Conservation (phyloP, 2,329 filamentous ascomycete genomes). For the Sarocladiaceae sp. region DNA sequence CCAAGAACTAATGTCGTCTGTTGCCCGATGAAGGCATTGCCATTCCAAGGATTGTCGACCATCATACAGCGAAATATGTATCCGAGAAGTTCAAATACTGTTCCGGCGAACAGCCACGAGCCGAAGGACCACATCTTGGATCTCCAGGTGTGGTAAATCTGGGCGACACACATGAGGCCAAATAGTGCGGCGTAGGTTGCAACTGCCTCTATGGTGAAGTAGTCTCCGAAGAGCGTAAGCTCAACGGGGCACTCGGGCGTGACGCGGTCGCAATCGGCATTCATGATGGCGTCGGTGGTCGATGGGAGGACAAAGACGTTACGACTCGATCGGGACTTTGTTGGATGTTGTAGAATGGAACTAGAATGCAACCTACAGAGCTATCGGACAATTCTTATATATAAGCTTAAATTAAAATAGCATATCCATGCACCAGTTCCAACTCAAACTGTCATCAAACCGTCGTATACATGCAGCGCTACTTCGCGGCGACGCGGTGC, state of each 20-base stretch:
- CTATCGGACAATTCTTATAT: too few relatives aligned
- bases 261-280: slow-evolving; percentile 14
- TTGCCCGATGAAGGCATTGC: slow-evolving; percentile 34
- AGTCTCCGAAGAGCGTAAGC: slow-evolving; percentile 19
- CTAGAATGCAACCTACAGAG: too few relatives aligned
- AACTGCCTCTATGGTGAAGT: slow-evolving; percentile 18
- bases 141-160: slow-evolving; percentile 26
- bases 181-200: slow-evolving; percentile 31
- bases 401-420: too few relatives aligned
- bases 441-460: too few relatives aligned
- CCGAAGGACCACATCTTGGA: slow-evolving; percentile 33
- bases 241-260: slow-evolving; percentile 20
- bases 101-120: slow-evolving; percentile 29
- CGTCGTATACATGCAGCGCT: too few relatives aligned
- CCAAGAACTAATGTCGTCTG: slow-evolving; percentile 35
- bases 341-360: too few relatives aligned
- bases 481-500: too few relatives aligned
- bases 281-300: too few relatives aligned
- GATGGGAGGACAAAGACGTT: too few relatives aligned
- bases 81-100: slow-evolving; percentile 34
- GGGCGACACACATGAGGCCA: slow-evolving; percentile 26
- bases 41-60: slow-evolving; percentile 34
- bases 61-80: slow-evolving; percentile 37
- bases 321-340: too few relatives aligned
- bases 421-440: too few relatives aligned